Conservation (phyloP, 2,329 filamentous ascomycete genomes). For the Calonectria crousiana region DNA sequence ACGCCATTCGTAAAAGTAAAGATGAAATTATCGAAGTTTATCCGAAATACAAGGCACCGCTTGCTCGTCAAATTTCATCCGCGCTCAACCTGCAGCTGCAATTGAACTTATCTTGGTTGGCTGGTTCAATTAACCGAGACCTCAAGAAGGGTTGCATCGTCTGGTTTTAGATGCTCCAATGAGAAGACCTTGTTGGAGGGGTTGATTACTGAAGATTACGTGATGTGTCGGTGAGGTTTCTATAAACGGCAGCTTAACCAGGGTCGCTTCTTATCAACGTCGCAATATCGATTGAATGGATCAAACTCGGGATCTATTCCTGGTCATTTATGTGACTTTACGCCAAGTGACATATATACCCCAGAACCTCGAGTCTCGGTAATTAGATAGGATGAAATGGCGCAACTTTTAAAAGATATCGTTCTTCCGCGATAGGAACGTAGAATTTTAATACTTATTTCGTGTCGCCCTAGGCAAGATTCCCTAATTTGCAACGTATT, state of each 20-base stretch:
- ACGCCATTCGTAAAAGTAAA: not conserved
- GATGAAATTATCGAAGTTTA: not conserved
- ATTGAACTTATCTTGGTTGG: not conserved
- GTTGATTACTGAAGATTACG: not conserved
- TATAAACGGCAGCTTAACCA: not conserved
- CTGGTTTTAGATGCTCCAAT: not conserved
- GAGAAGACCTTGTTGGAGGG: not conserved
- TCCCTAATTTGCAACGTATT: not conserved
- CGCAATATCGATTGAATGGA: not conserved
- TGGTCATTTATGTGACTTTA: not conserved
- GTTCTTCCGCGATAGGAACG: not conserved
- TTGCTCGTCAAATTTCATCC: not conserved
- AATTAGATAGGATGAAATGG: not conserved
- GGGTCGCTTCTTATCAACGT: not conserved
- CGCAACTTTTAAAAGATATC: not conserved
- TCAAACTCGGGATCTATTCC: not conserved
- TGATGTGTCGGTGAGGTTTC: not conserved
- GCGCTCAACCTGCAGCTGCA: not conserved
- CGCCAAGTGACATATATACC: not conserved
- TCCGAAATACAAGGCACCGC: not conserved
- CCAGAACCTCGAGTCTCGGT: not conserved
- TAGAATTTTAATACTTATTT: not conserved
- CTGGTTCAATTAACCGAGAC: not conserved
- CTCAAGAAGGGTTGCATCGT: not conserved
- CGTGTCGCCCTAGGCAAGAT: not conserved